Conservation (phyloP, 176 grass and related monocot genomes). For the Tuctoria greenei region DNA sequence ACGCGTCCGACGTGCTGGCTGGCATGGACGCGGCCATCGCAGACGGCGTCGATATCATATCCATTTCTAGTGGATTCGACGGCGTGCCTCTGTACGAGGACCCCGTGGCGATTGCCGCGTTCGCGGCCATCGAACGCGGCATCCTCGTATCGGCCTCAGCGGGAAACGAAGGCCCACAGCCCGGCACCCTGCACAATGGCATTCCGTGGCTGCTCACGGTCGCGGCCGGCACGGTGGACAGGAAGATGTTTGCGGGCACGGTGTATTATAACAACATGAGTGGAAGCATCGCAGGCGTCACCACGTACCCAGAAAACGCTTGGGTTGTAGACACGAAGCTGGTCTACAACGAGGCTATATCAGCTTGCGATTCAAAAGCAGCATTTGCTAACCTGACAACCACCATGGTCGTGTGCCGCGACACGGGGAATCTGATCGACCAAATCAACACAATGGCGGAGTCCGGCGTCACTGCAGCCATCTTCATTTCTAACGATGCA, state of each 20-base stretch:
- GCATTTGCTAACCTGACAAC: not conserved
- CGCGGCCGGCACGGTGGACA: conserved; percentile 53
- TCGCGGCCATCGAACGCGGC: conserved; percentile 50
- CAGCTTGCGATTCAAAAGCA: conserved; percentile 34
- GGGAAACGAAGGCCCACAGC: not conserved
- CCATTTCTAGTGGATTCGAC: conserved; percentile 52
- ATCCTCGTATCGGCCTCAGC: conserved; percentile 52
- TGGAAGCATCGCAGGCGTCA: conserved; percentile 25
- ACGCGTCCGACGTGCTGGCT: conserved; percentile 60
- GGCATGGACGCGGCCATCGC: conserved; percentile 60
- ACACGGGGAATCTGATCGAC: not conserved
- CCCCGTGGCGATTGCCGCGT: conserved; percentile 50
- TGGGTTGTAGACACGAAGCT: conserved; percentile 38
- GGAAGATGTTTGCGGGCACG: conserved; percentile 41
- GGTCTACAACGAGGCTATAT: conserved; percentile 41
- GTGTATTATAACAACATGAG: conserved; percentile 30
- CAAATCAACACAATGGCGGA: not conserved
- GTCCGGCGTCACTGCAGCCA: conserved; percentile 38
- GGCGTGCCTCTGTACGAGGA: conserved; percentile 52
- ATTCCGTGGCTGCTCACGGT: conserved; percentile 68
- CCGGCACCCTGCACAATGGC: conserved; percentile 46
- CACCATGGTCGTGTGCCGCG: conserved; percentile 44
- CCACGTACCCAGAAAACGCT: conserved; percentile 37
- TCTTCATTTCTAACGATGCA: conserved; percentile 49
- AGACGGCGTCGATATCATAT: conserved; percentile 66